phyloP scores from a whole-genome alignment of 805 yeast genomes.

The Clavispora santaluciae region DNA sequence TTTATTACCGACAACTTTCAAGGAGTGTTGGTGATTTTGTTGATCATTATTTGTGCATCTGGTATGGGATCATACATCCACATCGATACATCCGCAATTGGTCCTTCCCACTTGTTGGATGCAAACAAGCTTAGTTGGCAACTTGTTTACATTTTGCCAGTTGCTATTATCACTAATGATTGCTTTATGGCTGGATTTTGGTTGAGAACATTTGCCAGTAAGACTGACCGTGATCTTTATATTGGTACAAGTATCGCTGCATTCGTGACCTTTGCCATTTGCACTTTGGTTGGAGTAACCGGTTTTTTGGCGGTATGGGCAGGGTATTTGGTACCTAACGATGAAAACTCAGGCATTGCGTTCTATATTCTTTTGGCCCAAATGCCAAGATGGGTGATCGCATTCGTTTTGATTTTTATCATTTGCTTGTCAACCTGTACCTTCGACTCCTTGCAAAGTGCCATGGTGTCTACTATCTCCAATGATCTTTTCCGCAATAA shows the following conservation, averaged over 20 bases:
- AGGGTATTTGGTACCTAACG: slow-evolving; percentile 50
- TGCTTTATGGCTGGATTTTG: slow-evolving; percentile 90
- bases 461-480: slow-evolving; percentile 81
- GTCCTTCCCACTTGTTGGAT: slow-evolving; percentile 59
- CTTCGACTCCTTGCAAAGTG: slow-evolving; percentile 84
- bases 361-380: slow-evolving; percentile 65
- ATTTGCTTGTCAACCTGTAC: slow-evolving; percentile 80
- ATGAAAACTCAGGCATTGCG: slow-evolving; percentile 58
- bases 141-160: slow-evolving; percentile 72
- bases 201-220: slow-evolving; percentile 90
- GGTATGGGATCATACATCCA: slow-evolving; percentile 74
- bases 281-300: slow-evolving; percentile 71
- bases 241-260: slow-evolving; percentile 77
- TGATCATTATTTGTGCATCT: slow-evolving; percentile 65
- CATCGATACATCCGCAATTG: slow-evolving; percentile 59
- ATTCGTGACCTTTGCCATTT: slow-evolving; percentile 55
- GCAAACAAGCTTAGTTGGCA: slow-evolving; percentile 83
- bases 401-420: slow-evolving; percentile 72
- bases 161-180: slow-evolving; percentile 87
- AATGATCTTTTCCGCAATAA: slow-evolving; percentile 87
- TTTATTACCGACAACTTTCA: slow-evolving; percentile 85
- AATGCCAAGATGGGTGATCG: slow-evolving; percentile 84
- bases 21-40: slow-evolving; percentile 63
- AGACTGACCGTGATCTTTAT: slow-evolving; percentile 65
- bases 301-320: slow-evolving; percentile 93